Percentiles rank a stretch among this genome's conserved stretches.
Evolutionary conservation across 2,329 filamentous ascomycete species (phyloP).

Genomic region (Fusarium dimerum): DNA sequence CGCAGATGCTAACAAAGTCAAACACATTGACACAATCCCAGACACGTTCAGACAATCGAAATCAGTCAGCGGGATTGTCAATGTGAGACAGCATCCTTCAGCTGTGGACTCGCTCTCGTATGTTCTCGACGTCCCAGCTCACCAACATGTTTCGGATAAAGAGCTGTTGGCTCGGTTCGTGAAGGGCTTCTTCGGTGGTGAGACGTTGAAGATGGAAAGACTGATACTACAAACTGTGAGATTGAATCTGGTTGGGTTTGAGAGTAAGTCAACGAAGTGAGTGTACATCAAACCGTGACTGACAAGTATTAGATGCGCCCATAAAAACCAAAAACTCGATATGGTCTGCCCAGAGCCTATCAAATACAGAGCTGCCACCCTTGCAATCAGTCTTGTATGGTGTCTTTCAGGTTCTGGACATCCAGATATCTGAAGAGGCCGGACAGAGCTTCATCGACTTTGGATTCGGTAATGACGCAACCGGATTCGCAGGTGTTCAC

Average conservation of each 20-base stretch:
- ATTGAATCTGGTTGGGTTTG: slow-evolving; percentile 15
- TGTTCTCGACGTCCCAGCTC: slow-evolving; percentile 20
- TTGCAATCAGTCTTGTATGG: slow-evolving; percentile 28
- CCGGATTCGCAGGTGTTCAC: slow-evolving; percentile 31
- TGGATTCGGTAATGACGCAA: slow-evolving; percentile 29
- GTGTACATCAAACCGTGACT: accelerated
- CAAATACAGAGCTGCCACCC: slow-evolving; percentile 14
- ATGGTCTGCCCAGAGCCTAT: slow-evolving; percentile 21
- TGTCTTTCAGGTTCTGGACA: slow-evolving; percentile 28
- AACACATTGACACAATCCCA: slow-evolving; percentile 12
- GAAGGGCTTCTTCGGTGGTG: slow-evolving; percentile 33
- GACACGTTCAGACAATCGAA: slow-evolving; percentile 26
- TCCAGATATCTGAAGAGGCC: slow-evolving; percentile 1
- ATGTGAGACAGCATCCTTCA: slow-evolving; percentile 18
- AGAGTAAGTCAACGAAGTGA: slow-evolving; percentile 3
- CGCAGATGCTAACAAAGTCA: slow-evolving; percentile 17
- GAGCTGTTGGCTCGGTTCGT: slow-evolving; percentile 30
- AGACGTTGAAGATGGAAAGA: slow-evolving; percentile 31
- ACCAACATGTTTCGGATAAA: slow-evolving; percentile 26
- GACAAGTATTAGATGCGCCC: slow-evolving; percentile 6
- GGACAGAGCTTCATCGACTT: slow-evolving; percentile 32
- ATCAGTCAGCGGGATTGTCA: slow-evolving; percentile 28
- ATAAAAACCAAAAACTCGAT: slow-evolving; percentile 5
- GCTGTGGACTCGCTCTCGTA: slow-evolving; percentile 27
- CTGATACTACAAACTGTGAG: slow-evolving; percentile 12